Evolutionary conservation across 2,329 filamentous ascomycete species (phyloP).

Genomic region (Lecanicillium sp.): DNA sequence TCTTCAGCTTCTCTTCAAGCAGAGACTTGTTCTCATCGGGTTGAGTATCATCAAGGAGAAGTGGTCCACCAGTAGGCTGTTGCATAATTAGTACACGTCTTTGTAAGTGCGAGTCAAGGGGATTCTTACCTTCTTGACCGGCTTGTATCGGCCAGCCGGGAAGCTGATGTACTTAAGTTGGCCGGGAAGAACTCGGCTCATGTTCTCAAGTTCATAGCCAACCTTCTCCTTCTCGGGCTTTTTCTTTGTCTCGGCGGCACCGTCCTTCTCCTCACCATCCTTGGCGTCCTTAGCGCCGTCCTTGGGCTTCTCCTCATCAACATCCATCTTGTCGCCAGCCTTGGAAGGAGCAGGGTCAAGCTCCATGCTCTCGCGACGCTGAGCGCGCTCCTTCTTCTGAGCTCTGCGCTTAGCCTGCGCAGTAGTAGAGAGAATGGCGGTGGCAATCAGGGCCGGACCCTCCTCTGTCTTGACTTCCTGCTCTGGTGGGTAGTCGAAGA

Average conservation of each 20-base stretch:
- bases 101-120: not conserved
- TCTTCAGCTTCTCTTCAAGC: slow-evolving; percentile 90
- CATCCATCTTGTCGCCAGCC: slow-evolving; percentile 80
- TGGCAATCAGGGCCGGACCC: slow-evolving; percentile 87
- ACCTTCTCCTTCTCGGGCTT: slow-evolving; percentile 94
- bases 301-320: slow-evolving; percentile 59
- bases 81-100: slow-evolving; percentile 20
- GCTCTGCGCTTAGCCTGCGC: slow-evolving; percentile 94
- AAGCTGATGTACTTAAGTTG: slow-evolving; percentile 97
- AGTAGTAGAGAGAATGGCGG: slow-evolving; percentile 91
- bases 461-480: slow-evolving; percentile 94
- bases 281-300: slow-evolving; percentile 56
- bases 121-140: slow-evolving; percentile 72
- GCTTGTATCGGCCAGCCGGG: slow-evolving; percentile 82
- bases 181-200: slow-evolving; percentile 85
- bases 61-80: slow-evolving; percentile 86
- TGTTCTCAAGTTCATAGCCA: slow-evolving; percentile 93
- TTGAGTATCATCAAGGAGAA: slow-evolving; percentile 81
- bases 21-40: slow-evolving; percentile 72
- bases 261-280: slow-evolving; percentile 48
- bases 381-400: slow-evolving; percentile 87
- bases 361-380: slow-evolving; percentile 91
- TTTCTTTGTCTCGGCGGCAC: slow-evolving; percentile 64
- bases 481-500: slow-evolving; percentile 97
- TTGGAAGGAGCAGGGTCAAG: slow-evolving; percentile 65